A percentile compares a stretch with the other conserved stretches of the same genome.
phyloP scores from a whole-genome alignment of 148 eudicot species.

The Fallopia convolvulus region DNA sequence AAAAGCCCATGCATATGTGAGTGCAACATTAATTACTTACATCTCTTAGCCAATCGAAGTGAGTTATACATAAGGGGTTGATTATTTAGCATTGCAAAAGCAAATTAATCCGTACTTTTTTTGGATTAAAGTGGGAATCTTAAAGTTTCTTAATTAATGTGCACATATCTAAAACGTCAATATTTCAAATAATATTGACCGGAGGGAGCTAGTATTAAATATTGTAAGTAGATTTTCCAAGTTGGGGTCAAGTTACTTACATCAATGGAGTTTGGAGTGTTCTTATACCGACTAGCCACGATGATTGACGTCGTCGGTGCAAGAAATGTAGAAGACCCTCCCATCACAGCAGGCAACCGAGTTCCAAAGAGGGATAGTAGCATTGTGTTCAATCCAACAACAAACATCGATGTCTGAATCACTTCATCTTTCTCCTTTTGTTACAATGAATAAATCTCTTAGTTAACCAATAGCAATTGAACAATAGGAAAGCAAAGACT shows the following conservation, averaged over 20 bases:
- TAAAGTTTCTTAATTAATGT: no score
- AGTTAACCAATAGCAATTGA: not conserved
- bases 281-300: conserved; percentile 78
- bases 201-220: no score
- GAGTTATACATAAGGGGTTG: no score
- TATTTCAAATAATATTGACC: no score
- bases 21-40: no score
- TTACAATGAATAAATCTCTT: conserved; percentile 1
- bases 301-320: conserved; percentile 91
- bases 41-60: no score
- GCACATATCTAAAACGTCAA: no score
- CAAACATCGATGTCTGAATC: conserved; percentile 87
- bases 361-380: conserved; percentile 80
- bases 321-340: conserved; percentile 87
- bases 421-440: conserved; percentile 94
- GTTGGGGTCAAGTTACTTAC: conserved; percentile 27
- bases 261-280: conserved; percentile 45
- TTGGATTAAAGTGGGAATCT: no score
- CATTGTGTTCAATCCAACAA: conserved; percentile 91
- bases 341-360: conserved; percentile 89
- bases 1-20: no score
- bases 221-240: no score
- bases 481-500: not conserved
- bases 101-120: no score
- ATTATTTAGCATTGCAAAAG: no score